phyloP scores from a whole-genome alignment of 2,329 filamentous ascomycete species.

The Ceratocystis smalleyi region DNA sequence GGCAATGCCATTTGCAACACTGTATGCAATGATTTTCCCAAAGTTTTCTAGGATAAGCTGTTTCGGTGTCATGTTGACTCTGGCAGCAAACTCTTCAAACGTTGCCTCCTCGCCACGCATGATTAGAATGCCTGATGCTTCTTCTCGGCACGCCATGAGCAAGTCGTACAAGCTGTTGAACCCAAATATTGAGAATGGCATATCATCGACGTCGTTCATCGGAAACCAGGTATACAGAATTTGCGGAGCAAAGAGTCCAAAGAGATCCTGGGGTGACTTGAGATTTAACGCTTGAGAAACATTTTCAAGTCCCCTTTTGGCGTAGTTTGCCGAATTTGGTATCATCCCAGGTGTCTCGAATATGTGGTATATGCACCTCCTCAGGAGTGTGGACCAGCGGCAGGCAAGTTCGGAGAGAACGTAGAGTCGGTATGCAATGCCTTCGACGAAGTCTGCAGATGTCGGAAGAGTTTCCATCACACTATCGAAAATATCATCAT shows the following conservation, averaged over 20 bases:
- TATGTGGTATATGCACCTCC: constrained; percentile 80
- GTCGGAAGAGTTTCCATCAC: constrained; percentile 64
- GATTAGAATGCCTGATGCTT: constrained; percentile 63
- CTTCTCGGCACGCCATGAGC: constrained; percentile 53
- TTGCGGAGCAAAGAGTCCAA: constrained; percentile 73
- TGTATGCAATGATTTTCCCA: constrained; percentile 66
- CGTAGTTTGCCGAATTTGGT: constrained; percentile 48
- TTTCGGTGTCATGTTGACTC: constrained; percentile 37
- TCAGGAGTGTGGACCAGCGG: constrained; percentile 69
- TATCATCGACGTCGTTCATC: constrained; percentile 45
- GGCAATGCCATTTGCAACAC: constrained; percentile 46
- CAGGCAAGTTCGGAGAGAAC: constrained; percentile 64
- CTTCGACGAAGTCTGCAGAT: constrained; percentile 56
- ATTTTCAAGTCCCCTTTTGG: constrained; percentile 50
- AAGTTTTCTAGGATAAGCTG: constrained; percentile 55
- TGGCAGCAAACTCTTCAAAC: constrained; percentile 41
- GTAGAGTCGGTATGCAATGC: constrained; percentile 69
- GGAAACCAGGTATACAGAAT: constrained; percentile 84
- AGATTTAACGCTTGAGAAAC: constrained; percentile 54
- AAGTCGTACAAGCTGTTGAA: constrained; percentile 56
- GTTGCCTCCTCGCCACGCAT: constrained; percentile 62
- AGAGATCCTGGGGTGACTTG: constrained; percentile 52
- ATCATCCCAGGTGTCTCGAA: constrained; percentile 78
- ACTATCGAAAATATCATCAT: constrained; percentile 73
- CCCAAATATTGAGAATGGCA: constrained; percentile 76